phyloP scores from a whole-genome alignment of 352 stramenopile genomes.

The Pilasporangium apinafurcum region DNA sequence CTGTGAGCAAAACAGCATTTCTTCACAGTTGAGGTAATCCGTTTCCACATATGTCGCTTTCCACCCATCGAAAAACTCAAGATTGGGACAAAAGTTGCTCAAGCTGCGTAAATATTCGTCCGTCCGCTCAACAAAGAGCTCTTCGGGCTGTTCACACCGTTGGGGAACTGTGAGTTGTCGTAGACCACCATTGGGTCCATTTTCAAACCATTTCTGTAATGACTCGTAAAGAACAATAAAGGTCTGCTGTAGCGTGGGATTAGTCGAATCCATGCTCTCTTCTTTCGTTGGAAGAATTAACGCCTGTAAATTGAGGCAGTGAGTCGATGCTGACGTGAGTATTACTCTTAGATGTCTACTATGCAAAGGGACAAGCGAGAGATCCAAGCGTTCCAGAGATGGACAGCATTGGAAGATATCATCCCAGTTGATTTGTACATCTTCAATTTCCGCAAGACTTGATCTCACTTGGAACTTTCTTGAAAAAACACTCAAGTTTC shows the following conservation, averaged over 20 bases:
- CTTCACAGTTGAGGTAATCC: constrained; percentile 7
- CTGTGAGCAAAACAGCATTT: constrained; percentile 10
- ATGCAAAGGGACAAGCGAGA: constrained; percentile 2
- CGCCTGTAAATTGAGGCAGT: constrained; percentile 2
- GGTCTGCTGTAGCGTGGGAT: not conserved
- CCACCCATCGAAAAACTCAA: constrained; percentile 10
- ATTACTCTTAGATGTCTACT: constrained; percentile 2
- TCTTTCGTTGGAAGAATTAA: constrained; percentile 1
- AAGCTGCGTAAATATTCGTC: constrained; percentile 4
- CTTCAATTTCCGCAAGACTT: not conserved
- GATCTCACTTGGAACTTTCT: no score
- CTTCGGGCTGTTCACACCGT: constrained; percentile 3
- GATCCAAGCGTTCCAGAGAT: constrained; percentile 2
- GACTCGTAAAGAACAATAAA: constrained; percentile 3
- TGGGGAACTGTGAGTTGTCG: constrained; percentile 5
- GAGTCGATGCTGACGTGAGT: not conserved
- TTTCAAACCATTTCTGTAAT: constrained; percentile 7
- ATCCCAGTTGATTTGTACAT: not conserved
- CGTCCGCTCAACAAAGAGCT: not conserved
- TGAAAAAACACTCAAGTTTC: no score
- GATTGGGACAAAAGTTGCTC: constrained; percentile 2
- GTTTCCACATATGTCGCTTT: constrained; percentile 6
- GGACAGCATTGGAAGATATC: not conserved
- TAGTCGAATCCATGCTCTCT: not conserved
- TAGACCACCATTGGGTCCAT: not conserved